A percentile compares a stretch with the other conserved stretches of the same genome.
Conservation (phyloP, 495 filamentous ascomycete genomes). For the Aspergillus incahuasiensis region DNA sequence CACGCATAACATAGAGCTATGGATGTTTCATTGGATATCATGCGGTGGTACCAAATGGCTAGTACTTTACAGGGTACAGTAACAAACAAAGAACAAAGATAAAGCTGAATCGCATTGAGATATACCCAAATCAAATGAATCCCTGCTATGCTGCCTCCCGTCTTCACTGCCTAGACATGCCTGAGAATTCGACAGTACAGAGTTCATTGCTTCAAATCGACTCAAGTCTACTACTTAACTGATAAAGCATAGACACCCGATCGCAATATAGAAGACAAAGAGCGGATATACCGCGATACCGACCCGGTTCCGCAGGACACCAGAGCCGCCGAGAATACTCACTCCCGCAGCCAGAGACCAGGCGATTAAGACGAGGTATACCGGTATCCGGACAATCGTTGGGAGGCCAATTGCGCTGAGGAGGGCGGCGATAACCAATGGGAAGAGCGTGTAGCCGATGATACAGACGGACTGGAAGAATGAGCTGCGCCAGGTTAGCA, state of each 20-base stretch:
- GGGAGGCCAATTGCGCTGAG: slow-evolving; percentile 77
- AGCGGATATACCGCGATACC: slow-evolving; percentile 93
- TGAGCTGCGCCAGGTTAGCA: slow-evolving; percentile 56
- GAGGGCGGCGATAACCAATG: slow-evolving; percentile 89
- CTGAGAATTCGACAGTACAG: not conserved
- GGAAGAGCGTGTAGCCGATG: slow-evolving; percentile 97
- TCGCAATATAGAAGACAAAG: slow-evolving; percentile 89
- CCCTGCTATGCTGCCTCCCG: not conserved
- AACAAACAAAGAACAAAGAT: not conserved
- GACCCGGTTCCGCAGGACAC: slow-evolving; percentile 90
- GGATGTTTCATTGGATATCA: slow-evolving; percentile 18
- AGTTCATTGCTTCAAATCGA: not conserved
- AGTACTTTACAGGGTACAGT: slow-evolving; percentile 6
- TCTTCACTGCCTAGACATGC: not conserved
- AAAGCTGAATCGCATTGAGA: slow-evolving; percentile 10
- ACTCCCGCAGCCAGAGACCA: slow-evolving; percentile 95
- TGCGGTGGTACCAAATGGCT: slow-evolving; percentile 4
- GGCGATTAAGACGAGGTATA: slow-evolving; percentile 79
- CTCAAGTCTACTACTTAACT: slow-evolving; percentile 48
- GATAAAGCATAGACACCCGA: slow-evolving; percentile 95
- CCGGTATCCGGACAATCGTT: slow-evolving; percentile 75
- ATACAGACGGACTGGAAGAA: slow-evolving; percentile 97
- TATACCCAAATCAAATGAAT: not conserved
- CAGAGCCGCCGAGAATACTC: slow-evolving; percentile 92
- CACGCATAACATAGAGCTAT: not conserved